Evolutionary conservation across 352 stramenopile genomes (phyloP), one percentile per base, ranked within the genome.

Genomic region (Plasmopara viticola): DNA sequence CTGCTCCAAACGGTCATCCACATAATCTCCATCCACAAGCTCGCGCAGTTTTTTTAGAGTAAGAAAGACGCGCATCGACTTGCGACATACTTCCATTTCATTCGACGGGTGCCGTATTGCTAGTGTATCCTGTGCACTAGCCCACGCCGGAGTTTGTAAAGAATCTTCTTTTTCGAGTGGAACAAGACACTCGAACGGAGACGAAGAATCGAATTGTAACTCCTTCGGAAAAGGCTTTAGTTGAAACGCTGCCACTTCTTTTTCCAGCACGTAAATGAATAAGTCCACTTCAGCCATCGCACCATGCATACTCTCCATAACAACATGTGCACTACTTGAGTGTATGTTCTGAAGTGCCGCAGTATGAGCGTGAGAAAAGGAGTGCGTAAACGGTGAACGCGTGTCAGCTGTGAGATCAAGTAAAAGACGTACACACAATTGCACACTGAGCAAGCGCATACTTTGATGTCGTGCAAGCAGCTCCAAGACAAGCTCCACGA

Each of bases 301-400:
- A 17, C 80, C 80, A n/a, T 75, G 74, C 75, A 90, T 90, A 57
- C 77, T 90, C 47, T 86, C 74, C 80, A 90, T 90, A 10, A 90
- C 80, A 20, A 83, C 51, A 39, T 88, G 74, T 9, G 80, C 75
- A 48, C 71, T 81, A 18, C 70, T 73, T 20, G 77, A 90, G 58
- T 87, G 75, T 31, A 87, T 68, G 7, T 80, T 64, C 29, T 78
- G 65, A 0, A 90, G 62, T 10, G 48, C 48, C 9, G 66, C 46
- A 14, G 56, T 50, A 25, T 84, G 70, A 3, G 56, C 39, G 2
- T 44, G 39, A 25, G 18, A 56, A 31, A 63, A 52, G 37, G 41
- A 66, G 29, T 64, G 60, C 5, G 37, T 17, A 15, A 49, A 51
- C 15, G 48, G 37, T 15, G 29, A 50, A 40, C 44, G 44, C 44